Evolutionary conservation across 2,329 filamentous ascomycete genomes (phyloP), one percentile per base, ranked within the genome.

Genomic region (Arthrobotrys conoides): DNA sequence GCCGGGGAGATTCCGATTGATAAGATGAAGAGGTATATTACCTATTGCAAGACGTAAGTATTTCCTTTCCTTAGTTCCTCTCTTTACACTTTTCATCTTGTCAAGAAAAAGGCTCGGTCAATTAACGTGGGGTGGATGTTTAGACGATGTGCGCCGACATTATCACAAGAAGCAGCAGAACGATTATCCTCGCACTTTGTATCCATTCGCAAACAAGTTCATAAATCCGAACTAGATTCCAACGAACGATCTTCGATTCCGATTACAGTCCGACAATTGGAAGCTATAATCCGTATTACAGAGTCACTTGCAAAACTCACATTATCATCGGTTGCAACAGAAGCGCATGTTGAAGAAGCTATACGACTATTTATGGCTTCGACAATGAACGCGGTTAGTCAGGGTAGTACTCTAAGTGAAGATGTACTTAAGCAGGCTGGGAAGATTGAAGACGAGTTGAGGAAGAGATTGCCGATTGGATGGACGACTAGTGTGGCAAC

Each of bases 131-230:
- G 16, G 12, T 41, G 33, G 46, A 9, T 27, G 5, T 36, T 36
- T 81, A 95, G 93, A 76, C 93, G 94, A 80, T 98, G 95, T 83
- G 96, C 96, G 0, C 96, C 96, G 20, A 92, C 94, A 49, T 90
- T 99, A 30, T 96, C 93, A 30, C 88, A 92, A 18, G 93, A 96
- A 85, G 96, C 96, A 0, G 93, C 95, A 0, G 96, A 98, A 86
- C 97, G 97, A 85, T 90, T 99, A 14, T 97, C 93, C 0, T 97
- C 93, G 0, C 95, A 99, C 85, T 99, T 99, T 82, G 96, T 99
- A 79, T 94, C 93, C 80, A 98, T 99, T 84, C 91, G 96, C 75
- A 91, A 93, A 80, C 95, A 98, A 85, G 94, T 99, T 5, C 95
- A 97, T 84, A 91, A 93, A 24, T 91, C 93, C 0, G 96, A 99